Evolutionary conservation across 2,329 filamentous ascomycete genomes (phyloP), one percentile per base, ranked within the genome.

Genomic region (Lecanicillium sp.): DNA sequence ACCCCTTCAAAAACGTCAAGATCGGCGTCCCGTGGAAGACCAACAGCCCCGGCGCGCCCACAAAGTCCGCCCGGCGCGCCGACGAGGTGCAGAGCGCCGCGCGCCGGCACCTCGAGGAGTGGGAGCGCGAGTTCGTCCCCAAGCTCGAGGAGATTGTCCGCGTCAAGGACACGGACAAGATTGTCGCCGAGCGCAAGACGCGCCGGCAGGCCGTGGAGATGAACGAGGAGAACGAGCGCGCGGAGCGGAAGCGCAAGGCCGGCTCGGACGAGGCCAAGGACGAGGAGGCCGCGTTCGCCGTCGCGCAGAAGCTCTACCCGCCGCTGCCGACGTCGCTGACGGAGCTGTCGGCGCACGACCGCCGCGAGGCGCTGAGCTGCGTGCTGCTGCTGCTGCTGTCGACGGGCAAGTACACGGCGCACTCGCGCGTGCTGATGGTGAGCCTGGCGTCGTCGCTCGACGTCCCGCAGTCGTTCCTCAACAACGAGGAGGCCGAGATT

Each of bases 91-190:
- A 74, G 19, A 62, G 59, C 21, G 78, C 79, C 5, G 80, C 86
- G 1, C 63, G 93, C 11, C 69, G 74, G 36, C 79, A 87, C 58
- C 87, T 90, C 58, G 81, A 89, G 53, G 77, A 81, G n/a, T 95
- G 90, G 90, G 74, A 82, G 50, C 75, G 79, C 21, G 75, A 80
- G 26, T 82, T 91, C 2, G 71, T 90, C n/a, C 67, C 74, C 15
- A 78, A 84, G 37, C 72, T 95, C 1, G 82, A 81, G 40, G 84
- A 91, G 55, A 77, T 89, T 3, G 67, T 83, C 11, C 70, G 77
- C 11, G 67, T 71, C 3, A 64, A 72, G 10, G 74, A 78, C 47
- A 70, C 70, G 27, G 63, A 63, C 51, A 71, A 71, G 58, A 71
- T 76, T 41, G 56, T 68, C 36, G 69, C 67, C 12, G 72, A 74